These are phyloP conservation scores for Gardenia jasminoides DNA, from an alignment of 257 asterid genomes.

Conservation along the genomic window DNA sequence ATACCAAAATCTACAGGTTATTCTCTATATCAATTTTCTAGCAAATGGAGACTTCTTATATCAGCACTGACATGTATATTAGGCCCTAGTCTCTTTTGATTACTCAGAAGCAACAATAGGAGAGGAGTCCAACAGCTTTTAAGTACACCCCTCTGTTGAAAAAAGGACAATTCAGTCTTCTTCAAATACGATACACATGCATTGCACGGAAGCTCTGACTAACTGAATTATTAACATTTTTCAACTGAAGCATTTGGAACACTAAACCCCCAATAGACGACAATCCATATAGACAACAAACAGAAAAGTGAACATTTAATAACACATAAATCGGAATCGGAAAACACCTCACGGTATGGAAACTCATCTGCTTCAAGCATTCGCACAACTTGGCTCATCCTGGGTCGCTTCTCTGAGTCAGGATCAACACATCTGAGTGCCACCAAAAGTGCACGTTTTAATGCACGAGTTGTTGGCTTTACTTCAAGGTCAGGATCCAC, in stretches of 20 bases:
- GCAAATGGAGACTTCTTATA: neutral
- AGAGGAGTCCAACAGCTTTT: neutral
- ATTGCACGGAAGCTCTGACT: neutral
- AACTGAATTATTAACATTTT: neutral
- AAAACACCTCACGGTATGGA: conserved; percentile 70
- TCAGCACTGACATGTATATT: neutral
- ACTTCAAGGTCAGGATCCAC: conserved; percentile 77
- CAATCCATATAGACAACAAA: neutral
- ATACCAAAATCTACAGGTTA: neutral
- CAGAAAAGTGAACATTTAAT: neutral
- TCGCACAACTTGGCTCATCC: conserved; percentile 83
- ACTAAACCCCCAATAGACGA: neutral
- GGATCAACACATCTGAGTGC: conserved; percentile 96
- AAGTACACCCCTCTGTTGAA: neutral
- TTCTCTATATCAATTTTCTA: neutral
- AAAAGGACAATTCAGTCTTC: neutral
- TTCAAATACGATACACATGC: neutral
- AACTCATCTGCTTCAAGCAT: conserved; percentile 90
- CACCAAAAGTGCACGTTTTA: conserved; percentile 82
- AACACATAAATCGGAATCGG: neutral
- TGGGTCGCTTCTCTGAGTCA: conserved; percentile 88
- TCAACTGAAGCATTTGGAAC: neutral
- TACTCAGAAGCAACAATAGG: neutral
- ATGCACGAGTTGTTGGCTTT: conserved; percentile 66
- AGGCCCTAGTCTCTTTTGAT: neutral